These are phyloP conservation scores for Rhodomyrtus psidioides DNA, from an alignment of 441 rosid genomes.

Conservation along the genomic window DNA sequence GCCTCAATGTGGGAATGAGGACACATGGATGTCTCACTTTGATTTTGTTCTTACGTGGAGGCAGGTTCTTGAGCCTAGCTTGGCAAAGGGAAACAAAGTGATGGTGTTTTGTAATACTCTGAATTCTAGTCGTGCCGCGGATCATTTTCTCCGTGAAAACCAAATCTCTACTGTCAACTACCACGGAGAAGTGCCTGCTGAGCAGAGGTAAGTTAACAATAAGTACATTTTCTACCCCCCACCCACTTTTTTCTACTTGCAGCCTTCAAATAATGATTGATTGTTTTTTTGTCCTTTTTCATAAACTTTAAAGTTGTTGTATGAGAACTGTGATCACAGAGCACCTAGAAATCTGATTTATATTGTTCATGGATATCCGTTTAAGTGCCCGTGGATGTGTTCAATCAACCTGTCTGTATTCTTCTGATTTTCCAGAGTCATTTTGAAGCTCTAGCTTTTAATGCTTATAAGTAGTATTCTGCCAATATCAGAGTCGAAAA, in stretches of 20 bases:
- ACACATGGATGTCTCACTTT: constrained; percentile 3
- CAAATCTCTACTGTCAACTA: constrained; percentile 83
- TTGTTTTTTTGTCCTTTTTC: not conserved
- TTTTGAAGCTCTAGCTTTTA: not conserved
- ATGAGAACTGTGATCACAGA: not conserved
- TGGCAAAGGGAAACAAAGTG: constrained; percentile 87
- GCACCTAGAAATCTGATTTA: not conserved
- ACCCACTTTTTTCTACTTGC: not conserved
- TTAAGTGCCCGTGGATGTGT: not conserved
- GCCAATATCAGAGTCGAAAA: constrained; percentile 53
- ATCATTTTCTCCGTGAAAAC: constrained; percentile 78
- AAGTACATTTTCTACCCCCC: not conserved
- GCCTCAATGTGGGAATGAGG: not conserved
- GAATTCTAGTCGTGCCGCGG: constrained; percentile 88
- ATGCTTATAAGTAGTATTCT: not conserved
- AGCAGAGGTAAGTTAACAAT: constrained; percentile 49
- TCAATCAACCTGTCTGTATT: constrained; percentile 1
- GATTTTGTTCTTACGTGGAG: constrained; percentile 8
- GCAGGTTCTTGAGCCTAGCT: constrained; percentile 95
- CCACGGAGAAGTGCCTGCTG: constrained; percentile 96
- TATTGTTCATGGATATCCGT: not conserved
- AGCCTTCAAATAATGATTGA: not conserved
- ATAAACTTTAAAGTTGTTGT: not conserved
- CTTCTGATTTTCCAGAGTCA: not conserved
- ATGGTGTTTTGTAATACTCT: constrained; percentile 93